These are phyloP conservation scores for Mucor circinelloides DNA, from an alignment of 371 early-diverging fungal species.

Conservation along the genomic window DNA sequence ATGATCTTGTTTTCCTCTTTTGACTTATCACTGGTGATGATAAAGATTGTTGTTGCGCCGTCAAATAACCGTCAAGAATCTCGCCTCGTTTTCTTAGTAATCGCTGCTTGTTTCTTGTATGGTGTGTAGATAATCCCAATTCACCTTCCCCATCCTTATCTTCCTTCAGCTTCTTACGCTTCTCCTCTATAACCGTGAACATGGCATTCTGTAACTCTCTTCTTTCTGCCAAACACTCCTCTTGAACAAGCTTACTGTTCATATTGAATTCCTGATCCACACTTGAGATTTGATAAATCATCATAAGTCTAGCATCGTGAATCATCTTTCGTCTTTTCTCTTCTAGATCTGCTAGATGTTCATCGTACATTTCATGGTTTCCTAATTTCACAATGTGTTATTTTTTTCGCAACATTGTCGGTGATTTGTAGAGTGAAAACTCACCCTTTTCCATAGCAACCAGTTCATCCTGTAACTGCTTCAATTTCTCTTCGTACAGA, in stretches of 20 bases:
- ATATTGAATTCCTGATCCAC: constrained; percentile 8
- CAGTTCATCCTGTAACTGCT: constrained; percentile 16
- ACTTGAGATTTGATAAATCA: constrained; percentile 23
- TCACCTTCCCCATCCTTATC: constrained; percentile 25
- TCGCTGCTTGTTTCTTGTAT: constrained; percentile 14
- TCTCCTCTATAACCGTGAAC: constrained; percentile 21
- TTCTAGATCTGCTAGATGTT: constrained; percentile 10
- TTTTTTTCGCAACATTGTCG: neutral
- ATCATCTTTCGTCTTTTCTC: constrained; percentile 12
- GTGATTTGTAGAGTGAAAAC: neutral
- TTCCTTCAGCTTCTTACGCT: constrained; percentile 20
- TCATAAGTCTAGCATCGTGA: constrained; percentile 19
- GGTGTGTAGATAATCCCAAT: neutral
- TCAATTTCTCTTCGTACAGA: constrained; percentile 22
- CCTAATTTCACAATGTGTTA: neutral
- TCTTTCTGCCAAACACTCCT: constrained; percentile 18
- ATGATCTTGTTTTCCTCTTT: constrained; percentile 20
- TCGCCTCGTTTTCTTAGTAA: constrained; percentile 11
- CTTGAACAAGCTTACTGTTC: constrained; percentile 4
- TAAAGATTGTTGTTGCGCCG: neutral
- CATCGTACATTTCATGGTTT: constrained; percentile 1
- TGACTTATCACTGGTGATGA: neutral
- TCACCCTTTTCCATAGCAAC: constrained; percentile 9
- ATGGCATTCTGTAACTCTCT: constrained; percentile 20
- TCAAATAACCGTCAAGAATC: neutral